Percentiles rank a stretch among this genome's conserved stretches.
Conservation (phyloP, 306 rosid species). For the Arachis hypogaea region DNA sequence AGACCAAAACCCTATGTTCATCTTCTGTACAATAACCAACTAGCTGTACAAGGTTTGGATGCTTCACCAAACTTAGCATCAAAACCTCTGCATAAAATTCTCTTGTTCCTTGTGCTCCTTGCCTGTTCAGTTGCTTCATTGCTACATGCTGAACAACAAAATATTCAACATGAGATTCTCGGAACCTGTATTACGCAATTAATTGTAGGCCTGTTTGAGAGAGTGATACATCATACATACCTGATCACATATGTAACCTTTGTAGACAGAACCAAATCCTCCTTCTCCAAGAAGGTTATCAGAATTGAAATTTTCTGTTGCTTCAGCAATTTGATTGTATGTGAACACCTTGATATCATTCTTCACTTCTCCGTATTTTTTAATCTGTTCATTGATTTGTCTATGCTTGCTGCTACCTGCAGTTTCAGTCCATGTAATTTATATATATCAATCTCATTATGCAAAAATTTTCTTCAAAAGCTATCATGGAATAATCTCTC, state of each 20-base stretch:
- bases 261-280: slow-evolving; percentile 70
- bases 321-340: slow-evolving; percentile 42
- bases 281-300: slow-evolving; percentile 58
- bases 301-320: slow-evolving; percentile 55
- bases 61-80: slow-evolving; percentile 65
- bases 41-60: slow-evolving; percentile 66
- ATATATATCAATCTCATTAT: neutral
- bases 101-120: slow-evolving; percentile 69
- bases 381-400: slow-evolving; percentile 48
- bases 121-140: slow-evolving; percentile 61
- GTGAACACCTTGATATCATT: slow-evolving; percentile 46
- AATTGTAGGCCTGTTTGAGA: neutral
- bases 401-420: slow-evolving; percentile 68
- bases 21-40: slow-evolving; percentile 70
- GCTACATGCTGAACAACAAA: slow-evolving; percentile 59
- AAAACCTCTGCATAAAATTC: slow-evolving; percentile 75
- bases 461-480: neutral
- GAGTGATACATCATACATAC: slow-evolving; percentile 31
- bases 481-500: neutral
- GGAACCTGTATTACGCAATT: slow-evolving; percentile 4
- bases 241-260: slow-evolving; percentile 50
- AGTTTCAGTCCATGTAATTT: slow-evolving; percentile 15
- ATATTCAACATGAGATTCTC: slow-evolving; percentile 24
- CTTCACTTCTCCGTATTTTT: slow-evolving; percentile 52
- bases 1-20: slow-evolving; percentile 60